Base-by-base conservation (phyloP, 345 rosid genomes). In the Citrus trifoliata region DNA sequence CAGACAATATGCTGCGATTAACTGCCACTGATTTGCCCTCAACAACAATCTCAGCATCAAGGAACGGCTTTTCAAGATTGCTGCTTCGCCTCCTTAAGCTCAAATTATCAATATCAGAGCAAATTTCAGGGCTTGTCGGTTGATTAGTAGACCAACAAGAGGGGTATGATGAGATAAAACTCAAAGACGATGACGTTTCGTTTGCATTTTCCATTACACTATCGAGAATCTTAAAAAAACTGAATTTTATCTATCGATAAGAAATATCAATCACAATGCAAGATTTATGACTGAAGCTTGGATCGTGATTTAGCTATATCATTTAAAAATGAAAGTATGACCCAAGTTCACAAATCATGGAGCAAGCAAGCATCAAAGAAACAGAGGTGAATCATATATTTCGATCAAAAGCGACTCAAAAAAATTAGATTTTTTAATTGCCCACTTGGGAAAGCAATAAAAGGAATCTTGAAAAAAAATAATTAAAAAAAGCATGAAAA, bases 1-100 rank as follows among this genome's bases (percentile, higher is more conserved):
- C 83, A 24, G 90, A 87, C 76, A 89, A 76, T 30, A 87, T 56
- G 73, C 90, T 82, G 58, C 92, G 67, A 67, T 85, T 85, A 32
- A 87, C 89, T 25, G 85, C 81, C n/a, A 84, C 84, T 0, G 80
- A n/a, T 30, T 58, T 67, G n/a, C 74, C 86, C 42, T 84, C 87
- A 25, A 86, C 86, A 18, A 73, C 83, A 21, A 88, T 83, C 68
- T 81, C 85, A 22, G 83, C 19, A 40, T 75, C 76, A 7, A 72
- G 30, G 67, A 83, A 32, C 21, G 85, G 63, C 70, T 78, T 77
- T 64, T 78, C 85, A 61, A 81, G 84, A 51, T 62, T 81, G 59
- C 46, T 38, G 65, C 87, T 83, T 62, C 80, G 90, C 79, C 67
- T 85, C 79, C 48, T 81, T 28, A 85, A 56, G 76, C 80, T 81